Conservation (phyloP, 78 protist genomes). For the Guillardia theta region DNA sequence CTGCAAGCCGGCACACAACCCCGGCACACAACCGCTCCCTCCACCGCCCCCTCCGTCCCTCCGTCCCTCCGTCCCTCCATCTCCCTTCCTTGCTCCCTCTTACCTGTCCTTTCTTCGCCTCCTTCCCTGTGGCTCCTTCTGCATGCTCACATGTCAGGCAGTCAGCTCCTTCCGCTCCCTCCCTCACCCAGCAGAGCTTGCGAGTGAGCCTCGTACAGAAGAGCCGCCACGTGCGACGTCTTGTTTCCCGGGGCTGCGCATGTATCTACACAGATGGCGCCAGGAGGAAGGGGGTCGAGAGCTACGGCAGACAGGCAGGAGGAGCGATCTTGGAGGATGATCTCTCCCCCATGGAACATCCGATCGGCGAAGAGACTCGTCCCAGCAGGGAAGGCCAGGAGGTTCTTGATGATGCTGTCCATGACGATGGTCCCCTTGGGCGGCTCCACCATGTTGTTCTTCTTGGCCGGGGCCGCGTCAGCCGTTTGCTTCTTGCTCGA, state of each 20-base stretch:
- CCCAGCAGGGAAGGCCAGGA: conserved; percentile 25
- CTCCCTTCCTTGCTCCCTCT: too few relatives aligned
- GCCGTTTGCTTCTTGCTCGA: background rate
- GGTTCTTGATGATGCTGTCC: background rate
- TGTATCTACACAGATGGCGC: conserved; percentile 48
- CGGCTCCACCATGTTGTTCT: background rate
- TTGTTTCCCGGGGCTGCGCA: conserved; percentile 80
- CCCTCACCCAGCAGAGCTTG: too few relatives aligned
- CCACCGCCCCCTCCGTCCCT: too few relatives aligned
- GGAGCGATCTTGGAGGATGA: conserved; percentile 55
- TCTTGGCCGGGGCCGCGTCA: background rate
- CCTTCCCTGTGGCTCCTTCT: background rate
- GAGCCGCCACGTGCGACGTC: conserved; percentile 42
- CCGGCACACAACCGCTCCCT: too few relatives aligned
- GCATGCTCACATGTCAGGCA: background rate
- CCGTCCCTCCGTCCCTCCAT: too few relatives aligned
- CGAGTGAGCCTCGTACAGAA: too few relatives aligned
- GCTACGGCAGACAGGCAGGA: conserved; percentile 71
- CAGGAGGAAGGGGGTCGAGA: conserved; percentile 53
- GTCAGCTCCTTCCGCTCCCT: too few relatives aligned
- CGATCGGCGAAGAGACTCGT: conserved; percentile 9
- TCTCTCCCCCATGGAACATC: background rate
- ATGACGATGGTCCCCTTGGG: background rate
- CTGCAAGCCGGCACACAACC: too few relatives aligned
- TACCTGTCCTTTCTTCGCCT: background rate